Conservation (phyloP, 2,329 filamentous ascomycete species). For the Pezicula rhizophila region DNA sequence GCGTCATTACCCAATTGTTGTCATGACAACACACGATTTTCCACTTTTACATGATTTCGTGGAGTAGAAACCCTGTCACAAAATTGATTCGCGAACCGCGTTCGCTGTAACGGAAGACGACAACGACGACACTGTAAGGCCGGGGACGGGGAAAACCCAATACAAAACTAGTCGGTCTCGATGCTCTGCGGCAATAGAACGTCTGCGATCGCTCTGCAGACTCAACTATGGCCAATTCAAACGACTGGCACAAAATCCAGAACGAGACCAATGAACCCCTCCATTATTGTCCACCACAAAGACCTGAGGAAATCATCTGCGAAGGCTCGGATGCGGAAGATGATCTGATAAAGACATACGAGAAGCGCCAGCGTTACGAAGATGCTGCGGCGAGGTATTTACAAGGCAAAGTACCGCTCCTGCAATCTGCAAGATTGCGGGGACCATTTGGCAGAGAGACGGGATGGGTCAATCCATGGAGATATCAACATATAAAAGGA, state of each 20-base stretch:
- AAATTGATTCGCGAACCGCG: background rate
- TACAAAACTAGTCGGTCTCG: background rate
- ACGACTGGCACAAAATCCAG: background rate
- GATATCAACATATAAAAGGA: slow-evolving; percentile 21
- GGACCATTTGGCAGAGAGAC: slow-evolving; percentile 52
- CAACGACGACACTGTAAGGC: background rate
- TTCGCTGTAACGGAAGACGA: background rate
- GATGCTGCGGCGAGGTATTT: slow-evolving; percentile 52
- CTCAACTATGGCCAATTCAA: background rate
- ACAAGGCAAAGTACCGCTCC: slow-evolving; percentile 45
- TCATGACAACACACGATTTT: too few relatives aligned
- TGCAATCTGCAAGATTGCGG: slow-evolving; percentile 54
- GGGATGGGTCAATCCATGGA: slow-evolving; percentile 50
- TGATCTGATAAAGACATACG: slow-evolving; percentile 39
- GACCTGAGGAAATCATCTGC: slow-evolving; percentile 43
- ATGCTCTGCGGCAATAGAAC: background rate
- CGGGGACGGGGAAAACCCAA: background rate
- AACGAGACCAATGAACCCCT: slow-evolving; percentile 31
- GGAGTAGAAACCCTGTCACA: too few relatives aligned
- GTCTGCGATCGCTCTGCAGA: background rate
- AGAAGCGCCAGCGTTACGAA: slow-evolving; percentile 52
- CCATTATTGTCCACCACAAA: slow-evolving; percentile 39
- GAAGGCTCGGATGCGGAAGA: slow-evolving; percentile 53
- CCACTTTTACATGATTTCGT: too few relatives aligned
- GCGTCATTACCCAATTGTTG: too few relatives aligned